Evolutionary conservation across 305 asterid species (phyloP), one percentile per base, ranked within the genome.

Genomic region (Andrographis paniculata): DNA sequence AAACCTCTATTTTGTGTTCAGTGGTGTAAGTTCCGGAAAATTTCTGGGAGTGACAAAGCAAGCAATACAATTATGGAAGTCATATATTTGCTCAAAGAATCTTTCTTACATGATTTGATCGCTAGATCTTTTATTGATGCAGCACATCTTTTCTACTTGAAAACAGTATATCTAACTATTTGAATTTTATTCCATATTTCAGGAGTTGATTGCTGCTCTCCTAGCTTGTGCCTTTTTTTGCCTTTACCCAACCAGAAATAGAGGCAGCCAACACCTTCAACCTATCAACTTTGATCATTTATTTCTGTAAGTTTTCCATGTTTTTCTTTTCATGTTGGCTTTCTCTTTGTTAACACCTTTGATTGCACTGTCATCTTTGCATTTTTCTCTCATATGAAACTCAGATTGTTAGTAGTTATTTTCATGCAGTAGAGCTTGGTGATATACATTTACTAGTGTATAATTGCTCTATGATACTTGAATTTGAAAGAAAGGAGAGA

Each of bases 201-300:
- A 88, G 95, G 97, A 82, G 61, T 71, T 85, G 79, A 67, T 79
- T 47, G 95, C 87, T 44, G 87, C 94, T 61, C 78, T 85, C 60
- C 84, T 88, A 52, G 74, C 58, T 27, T 84, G 97, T 74, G 60
- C 95, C 52, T 78, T 84, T 61, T 84, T 88, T 74, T 78, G 91
- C 75, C 65, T 88, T 74, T 88, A 75, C 70, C 95, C 94, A 17
- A 52, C 77, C 57, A 58, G 62, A 53, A 42, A 71, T 61, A 74
- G 97, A 75, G 72, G 74, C 67, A 68, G 76, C 75, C 63, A 72
- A 47, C 64, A 64, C 72, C 97, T 88, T 46, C 93, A 67, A 54
- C 52, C 59, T 42, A 74, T 85, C 80, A 88, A 85, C 91, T 79
- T 88, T 53, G 86, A 74, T 55, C 33, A 44, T 57, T 66, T 88